phyloP scores from a whole-genome alignment of 371 early-diverging fungal genomes.

The Mucor irregularis region DNA sequence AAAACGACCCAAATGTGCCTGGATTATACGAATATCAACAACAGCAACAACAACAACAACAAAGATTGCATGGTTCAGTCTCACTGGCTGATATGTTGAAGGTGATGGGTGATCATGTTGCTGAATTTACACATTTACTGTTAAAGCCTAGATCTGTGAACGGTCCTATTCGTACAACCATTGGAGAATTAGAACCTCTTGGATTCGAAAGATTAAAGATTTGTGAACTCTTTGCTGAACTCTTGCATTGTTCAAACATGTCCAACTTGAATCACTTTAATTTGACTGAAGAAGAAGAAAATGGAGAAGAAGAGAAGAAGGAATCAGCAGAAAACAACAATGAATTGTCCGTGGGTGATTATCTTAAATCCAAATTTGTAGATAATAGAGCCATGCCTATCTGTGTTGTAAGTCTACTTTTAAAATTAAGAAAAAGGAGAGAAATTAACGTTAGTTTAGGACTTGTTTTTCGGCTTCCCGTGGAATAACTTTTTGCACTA shows the following conservation, averaged over 20 bases:
- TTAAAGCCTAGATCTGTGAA: slow-evolving; percentile 50
- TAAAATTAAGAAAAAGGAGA: not conserved
- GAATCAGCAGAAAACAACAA: not conserved
- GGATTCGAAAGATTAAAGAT: slow-evolving; percentile 91
- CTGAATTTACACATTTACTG: slow-evolving; percentile 66
- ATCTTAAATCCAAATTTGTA: slow-evolving; percentile 66
- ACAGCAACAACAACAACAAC: slow-evolving; percentile 2
- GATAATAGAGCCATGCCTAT: slow-evolving; percentile 61
- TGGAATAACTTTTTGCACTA: slow-evolving; percentile 96
- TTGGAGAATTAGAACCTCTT: slow-evolving; percentile 73
- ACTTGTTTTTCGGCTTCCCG: slow-evolving; percentile 85
- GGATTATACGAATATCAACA: slow-evolving; percentile 31
- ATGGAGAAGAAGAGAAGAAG: not conserved
- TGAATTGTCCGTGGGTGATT: slow-evolving; percentile 49
- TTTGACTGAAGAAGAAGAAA: slow-evolving; percentile 6
- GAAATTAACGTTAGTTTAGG: slow-evolving; percentile 24
- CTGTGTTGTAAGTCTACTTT: slow-evolving; percentile 37
- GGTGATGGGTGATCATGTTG: slow-evolving; percentile 70
- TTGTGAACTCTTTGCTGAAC: slow-evolving; percentile 94
- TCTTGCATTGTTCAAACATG: slow-evolving; percentile 86
- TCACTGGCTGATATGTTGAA: slow-evolving; percentile 78
- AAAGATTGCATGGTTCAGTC: slow-evolving; percentile 18
- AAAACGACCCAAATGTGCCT: slow-evolving; percentile 27
- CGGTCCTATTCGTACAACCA: slow-evolving; percentile 61
- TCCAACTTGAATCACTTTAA: slow-evolving; percentile 55